phyloP scores from a whole-genome alignment of 352 stramenopile genomes.

The Phytophthora fragariaefolia region DNA sequence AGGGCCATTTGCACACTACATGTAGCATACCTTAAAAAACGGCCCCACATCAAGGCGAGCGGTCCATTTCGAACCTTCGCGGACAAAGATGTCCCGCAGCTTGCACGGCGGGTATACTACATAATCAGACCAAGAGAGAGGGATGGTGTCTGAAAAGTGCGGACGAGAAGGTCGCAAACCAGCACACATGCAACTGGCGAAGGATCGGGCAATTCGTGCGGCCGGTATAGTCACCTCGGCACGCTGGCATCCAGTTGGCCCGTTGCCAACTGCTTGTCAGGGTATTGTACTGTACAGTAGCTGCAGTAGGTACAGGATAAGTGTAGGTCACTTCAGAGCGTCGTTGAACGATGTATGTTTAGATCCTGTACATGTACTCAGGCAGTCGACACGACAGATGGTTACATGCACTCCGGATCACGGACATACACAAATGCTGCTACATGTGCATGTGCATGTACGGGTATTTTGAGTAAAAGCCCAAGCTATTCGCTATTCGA shows the following conservation, averaged over 20 bases:
- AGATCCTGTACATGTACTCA: no score
- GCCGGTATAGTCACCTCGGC: neutral
- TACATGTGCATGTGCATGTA: neutral
- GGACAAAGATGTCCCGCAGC: neutral
- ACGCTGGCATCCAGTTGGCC: no score
- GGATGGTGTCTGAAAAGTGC: neutral
- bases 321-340: no score
- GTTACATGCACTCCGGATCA: no score
- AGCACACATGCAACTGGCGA: neutral
- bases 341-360: no score
- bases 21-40: no score
- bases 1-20: no score
- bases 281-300: no score
- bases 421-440: no score
- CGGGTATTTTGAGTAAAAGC: neutral
- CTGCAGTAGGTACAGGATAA: no score
- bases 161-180: neutral
- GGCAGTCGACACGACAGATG: no score
- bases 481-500: neutral
- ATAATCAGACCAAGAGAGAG: constrained; percentile 4
- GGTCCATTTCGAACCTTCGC: neutral
- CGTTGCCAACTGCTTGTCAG: no score
- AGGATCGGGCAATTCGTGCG: neutral
- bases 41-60: neutral
- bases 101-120: neutral